Conservation (phyloP, 1,139 yeast genomes). For the Debaryomyces psychrophilus region DNA sequence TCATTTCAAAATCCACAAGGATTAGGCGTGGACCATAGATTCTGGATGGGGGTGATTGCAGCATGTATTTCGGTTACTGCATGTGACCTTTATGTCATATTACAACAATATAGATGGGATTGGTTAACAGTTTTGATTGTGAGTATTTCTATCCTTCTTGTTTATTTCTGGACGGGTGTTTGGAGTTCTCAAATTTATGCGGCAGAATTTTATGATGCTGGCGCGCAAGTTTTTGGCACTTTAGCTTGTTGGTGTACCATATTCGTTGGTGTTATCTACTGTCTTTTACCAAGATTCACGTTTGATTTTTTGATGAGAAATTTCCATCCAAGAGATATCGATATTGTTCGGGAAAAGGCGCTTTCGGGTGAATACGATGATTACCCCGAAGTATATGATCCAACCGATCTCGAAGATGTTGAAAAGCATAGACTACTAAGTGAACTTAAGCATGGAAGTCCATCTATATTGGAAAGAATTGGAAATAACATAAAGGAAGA, state of each 20-base stretch:
- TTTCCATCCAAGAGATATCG: conserved; percentile 56
- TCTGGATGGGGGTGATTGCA: conserved; percentile 58
- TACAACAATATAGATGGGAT: conserved; percentile 65
- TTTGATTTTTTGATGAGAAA: conserved; percentile 50
- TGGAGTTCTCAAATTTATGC: conserved; percentile 51
- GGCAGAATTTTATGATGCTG: conserved; percentile 58
- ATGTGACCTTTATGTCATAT: conserved; percentile 55
- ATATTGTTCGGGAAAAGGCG: conserved; percentile 55
- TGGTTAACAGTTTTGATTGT: conserved; percentile 55
- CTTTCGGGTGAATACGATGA: conserved; percentile 49
- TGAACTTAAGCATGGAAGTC: conserved; percentile 38
- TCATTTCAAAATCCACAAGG: conserved; percentile 55
- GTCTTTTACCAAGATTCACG: conserved; percentile 57
- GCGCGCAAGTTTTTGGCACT: conserved; percentile 56
- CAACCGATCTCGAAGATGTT: conserved; percentile 54
- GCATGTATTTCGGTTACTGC: conserved; percentile 53
- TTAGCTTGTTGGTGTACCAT: conserved; percentile 55
- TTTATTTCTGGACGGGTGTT: conserved; percentile 65
- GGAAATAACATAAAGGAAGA: conserved; percentile 24
- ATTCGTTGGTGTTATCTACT: conserved; percentile 49
- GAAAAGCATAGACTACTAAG: conserved; percentile 45
- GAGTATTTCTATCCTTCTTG: conserved; percentile 51
- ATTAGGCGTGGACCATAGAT: conserved; percentile 56
- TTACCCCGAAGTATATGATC: conserved; percentile 60
- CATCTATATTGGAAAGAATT: conserved; percentile 38